phyloP scores from a whole-genome alignment of 768 basidiomycete species.

The Russula abietina region DNA sequence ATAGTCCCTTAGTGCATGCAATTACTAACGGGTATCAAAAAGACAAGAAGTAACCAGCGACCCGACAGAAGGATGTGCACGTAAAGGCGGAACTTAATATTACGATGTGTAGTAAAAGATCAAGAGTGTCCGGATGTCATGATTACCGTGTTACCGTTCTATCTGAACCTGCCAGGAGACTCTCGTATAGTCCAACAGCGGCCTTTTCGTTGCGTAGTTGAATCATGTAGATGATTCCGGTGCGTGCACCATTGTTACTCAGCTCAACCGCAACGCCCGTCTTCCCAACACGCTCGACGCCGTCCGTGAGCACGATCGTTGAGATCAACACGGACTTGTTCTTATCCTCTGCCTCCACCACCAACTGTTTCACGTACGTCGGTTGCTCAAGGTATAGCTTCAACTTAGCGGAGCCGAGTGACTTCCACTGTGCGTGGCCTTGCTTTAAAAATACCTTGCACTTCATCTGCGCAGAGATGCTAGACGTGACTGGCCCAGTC shows the following conservation, averaged over 20 bases:
- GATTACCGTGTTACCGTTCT: slow-evolving; percentile 36
- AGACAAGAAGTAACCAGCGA: slow-evolving; percentile 10
- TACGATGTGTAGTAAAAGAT: background rate
- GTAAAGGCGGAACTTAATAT: slow-evolving; percentile 6
- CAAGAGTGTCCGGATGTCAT: slow-evolving; percentile 8
- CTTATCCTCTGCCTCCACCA: slow-evolving; percentile 81
- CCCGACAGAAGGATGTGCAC: background rate
- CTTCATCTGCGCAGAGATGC: slow-evolving; percentile 86
- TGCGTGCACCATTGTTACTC: slow-evolving; percentile 84
- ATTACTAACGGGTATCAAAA: slow-evolving; percentile 18
- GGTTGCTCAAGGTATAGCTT: slow-evolving; percentile 82
- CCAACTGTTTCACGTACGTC: slow-evolving; percentile 91
- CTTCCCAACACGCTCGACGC: slow-evolving; percentile 97
- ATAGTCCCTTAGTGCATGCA: slow-evolving; percentile 1
- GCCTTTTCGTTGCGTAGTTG: slow-evolving; percentile 86
- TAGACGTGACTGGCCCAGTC: slow-evolving; percentile 66
- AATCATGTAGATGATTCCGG: slow-evolving; percentile 96
- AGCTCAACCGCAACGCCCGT: slow-evolving; percentile 96
- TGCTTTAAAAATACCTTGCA: slow-evolving; percentile 98
- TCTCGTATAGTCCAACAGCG: slow-evolving; percentile 79
- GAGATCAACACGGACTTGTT: slow-evolving; percentile 79
- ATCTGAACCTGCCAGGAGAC: slow-evolving; percentile 82
- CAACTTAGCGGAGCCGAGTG: slow-evolving; percentile 79
- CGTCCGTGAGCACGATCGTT: slow-evolving; percentile 92
- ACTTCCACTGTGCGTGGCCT: slow-evolving; percentile 97